These are phyloP conservation scores for Apophysomyces ossiformis DNA, from an alignment of 371 early-diverging fungal species.

Conservation along the genomic window DNA sequence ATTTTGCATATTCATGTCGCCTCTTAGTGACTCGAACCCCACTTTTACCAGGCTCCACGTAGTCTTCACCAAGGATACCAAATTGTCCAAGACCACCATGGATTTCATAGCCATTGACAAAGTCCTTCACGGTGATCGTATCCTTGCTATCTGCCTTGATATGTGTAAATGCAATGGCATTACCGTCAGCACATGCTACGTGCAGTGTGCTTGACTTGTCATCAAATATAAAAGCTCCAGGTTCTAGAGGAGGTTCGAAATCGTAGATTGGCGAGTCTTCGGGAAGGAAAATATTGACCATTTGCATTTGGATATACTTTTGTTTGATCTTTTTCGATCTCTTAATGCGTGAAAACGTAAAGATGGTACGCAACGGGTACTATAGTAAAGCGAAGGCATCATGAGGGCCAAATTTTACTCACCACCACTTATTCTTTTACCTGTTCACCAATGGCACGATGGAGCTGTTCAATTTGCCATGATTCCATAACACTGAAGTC, in stretches of 20 bases:
- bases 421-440: constrained; percentile 39
- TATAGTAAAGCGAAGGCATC: constrained; percentile 9
- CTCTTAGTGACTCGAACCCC: constrained; percentile 26
- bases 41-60: constrained; percentile 21
- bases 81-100: constrained; percentile 39
- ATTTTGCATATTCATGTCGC: constrained; percentile 24
- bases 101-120: constrained; percentile 76
- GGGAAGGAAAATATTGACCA: constrained; percentile 33
- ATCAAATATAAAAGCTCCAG: constrained; percentile 57
- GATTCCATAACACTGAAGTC: constrained; percentile 68
- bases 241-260: constrained; percentile 21
- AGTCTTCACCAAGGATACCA: constrained; percentile 19
- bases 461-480: constrained; percentile 62
- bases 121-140: constrained; percentile 64
- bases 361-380: constrained; percentile 42
- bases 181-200: constrained; percentile 49
- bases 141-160: constrained; percentile 68
- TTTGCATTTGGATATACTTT: constrained; percentile 25
- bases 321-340: constrained; percentile 25
- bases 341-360: constrained; percentile 30
- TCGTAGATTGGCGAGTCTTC: constrained; percentile 18
- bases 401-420: constrained; percentile 1
- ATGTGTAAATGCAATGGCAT: constrained; percentile 42
- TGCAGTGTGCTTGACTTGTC: constrained; percentile 42
- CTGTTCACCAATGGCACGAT: constrained; percentile 80